Base-by-base conservation (phyloP, 202 grass and related monocot genomes). In the Saccharum hybrid region DNA sequence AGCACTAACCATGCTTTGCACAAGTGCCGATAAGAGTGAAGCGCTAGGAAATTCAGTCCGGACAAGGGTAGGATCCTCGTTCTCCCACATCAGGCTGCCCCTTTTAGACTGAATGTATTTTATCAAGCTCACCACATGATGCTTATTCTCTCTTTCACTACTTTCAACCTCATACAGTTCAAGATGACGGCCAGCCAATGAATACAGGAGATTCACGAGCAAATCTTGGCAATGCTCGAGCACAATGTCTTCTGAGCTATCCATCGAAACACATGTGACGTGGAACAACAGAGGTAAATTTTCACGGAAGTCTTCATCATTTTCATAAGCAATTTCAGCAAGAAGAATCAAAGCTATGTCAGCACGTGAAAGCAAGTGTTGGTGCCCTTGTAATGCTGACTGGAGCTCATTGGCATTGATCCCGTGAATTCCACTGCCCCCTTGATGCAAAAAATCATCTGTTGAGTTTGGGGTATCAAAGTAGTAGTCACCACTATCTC, bases 1-100 rank as follows among this genome's bases (percentile, higher is more conserved):
- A 15, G 93, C 96, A 88, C 89, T 92, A 45, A 98, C 96, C 96
- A 98, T 98, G 85, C 90, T 94, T 85, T 94, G 88, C 30, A 98
- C 96, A 56, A 98, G 93, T 76, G 96, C 96, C 56, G 90, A 91
- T 56, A 98, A 84, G 9, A 98, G 92, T 76, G 89, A 88, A 68
- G 91, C 86, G 45, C 96, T 98, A 57, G 93, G 88, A 49, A 96
- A 89, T 33, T 95, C 93, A 23, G 83, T 93, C 31, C 93, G 81
- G n/a, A 93, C 52, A 62, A 98, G 87, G 68, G 91, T 90, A 81
- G 96, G 96, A 39, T 98, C 96, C 91, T 98, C 96, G 0, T 96
- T 98, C 86, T 98, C 89, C 96, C 96, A 98, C 96, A 98, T 98
- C 78, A 98, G 88, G 79, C 89, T 98, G 76, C 96, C 96, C 76